Base-by-base conservation (phyloP, 106 monocot genomes). In the Narthecium ossifragum region DNA sequence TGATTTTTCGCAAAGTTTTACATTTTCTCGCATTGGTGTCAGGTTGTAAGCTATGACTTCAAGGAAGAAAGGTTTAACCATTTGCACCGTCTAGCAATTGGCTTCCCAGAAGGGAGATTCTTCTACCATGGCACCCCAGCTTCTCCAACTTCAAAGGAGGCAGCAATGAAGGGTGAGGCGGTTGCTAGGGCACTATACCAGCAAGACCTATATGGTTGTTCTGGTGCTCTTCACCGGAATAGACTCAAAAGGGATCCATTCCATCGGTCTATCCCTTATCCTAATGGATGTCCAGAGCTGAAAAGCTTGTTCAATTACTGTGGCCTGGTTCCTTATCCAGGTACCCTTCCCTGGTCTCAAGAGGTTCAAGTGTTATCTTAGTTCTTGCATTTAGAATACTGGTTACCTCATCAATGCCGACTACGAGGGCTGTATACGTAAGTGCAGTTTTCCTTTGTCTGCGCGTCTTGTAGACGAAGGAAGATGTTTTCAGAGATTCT, bases 1-100 rank as follows among this genome's bases (percentile, higher is more conserved):
- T n/a, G n/a, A n/a, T n/a, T n/a, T n/a, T n/a, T n/a, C n/a, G n/a
- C n/a, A n/a, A n/a, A n/a, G n/a, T n/a, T n/a, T n/a, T n/a, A n/a
- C n/a, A n/a, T n/a, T n/a, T n/a, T n/a, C n/a, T n/a, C n/a, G n/a
- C n/a, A n/a, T n/a, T n/a, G n/a, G n/a, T n/a, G n/a, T 60, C 71
- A 99, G 98, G 91, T 91, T 46, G 84, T 99, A 13, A 99, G 91
- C 69, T 99, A 99, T 59, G 98, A 99, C 71, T 99, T 88, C 74
- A 99, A 99, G 63, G 74, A 85, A 62, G 81, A 91, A 36, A 79
- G 98, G 40, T 99, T 99, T 59, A 68, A 87, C 24, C 68, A 67
- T 21, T 62, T 99, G 64, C 98, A 91, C 62, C 71, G 98, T 8
- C 43, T 53, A 3, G 91, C 98, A 52, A 73, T 99, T 31, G 73